These are phyloP conservation scores for Malus hybrid DNA, from an alignment of 331 rosid genomes.

Conservation along the genomic window DNA sequence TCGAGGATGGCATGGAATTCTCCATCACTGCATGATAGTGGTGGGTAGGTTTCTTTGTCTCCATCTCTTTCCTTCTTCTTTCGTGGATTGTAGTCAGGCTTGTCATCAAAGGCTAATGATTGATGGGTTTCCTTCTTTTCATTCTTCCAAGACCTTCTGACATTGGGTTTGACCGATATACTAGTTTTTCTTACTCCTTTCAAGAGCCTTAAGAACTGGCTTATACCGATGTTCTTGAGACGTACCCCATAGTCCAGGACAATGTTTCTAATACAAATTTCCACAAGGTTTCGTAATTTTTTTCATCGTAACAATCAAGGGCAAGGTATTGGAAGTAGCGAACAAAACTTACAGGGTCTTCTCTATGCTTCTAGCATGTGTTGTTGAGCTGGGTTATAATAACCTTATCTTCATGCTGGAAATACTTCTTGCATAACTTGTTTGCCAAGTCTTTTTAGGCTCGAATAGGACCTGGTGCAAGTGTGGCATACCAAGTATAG, in stretches of 20 bases:
- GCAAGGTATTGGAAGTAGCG: background rate
- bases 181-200: background rate
- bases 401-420: background rate
- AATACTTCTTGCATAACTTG: background rate
- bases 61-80: too few species aligned
- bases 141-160: background rate
- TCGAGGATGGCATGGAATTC: background rate
- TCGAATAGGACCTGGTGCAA: background rate
- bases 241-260: background rate
- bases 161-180: background rate
- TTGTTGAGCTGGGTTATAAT: background rate
- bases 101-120: background rate
- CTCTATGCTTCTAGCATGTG: background rate
- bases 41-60: background rate
- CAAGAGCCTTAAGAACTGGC: background rate
- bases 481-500: background rate
- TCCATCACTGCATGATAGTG: background rate
- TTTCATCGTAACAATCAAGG: background rate
- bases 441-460: background rate
- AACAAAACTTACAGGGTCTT: background rate
- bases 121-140: background rate
- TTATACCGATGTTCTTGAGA: background rate
- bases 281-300: background rate
- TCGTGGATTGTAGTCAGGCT: too few species aligned
- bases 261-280: background rate